A percentile compares a stretch with the other conserved stretches of the same genome.
These are phyloP conservation scores for Chalciporus chontae DNA, from an alignment of 768 basidiomycete species.

Conservation along the genomic window DNA sequence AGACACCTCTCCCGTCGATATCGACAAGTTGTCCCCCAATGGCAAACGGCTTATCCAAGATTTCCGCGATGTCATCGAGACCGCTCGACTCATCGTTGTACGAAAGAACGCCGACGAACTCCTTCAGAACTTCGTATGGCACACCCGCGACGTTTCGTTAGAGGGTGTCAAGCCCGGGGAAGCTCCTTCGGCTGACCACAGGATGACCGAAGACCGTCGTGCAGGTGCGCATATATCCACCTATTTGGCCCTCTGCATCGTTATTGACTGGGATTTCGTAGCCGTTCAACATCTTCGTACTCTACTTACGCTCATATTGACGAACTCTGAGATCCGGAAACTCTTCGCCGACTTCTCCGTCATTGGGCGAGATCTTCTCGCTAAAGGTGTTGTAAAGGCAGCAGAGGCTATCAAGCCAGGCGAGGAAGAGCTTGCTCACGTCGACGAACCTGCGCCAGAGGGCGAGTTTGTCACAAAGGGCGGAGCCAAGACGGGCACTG, in stretches of 20 bases:
- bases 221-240: conserved; percentile 43
- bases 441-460: conserved; percentile 67
- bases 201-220: conserved; percentile 54
- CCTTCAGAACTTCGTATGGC: conserved; percentile 88
- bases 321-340: conserved; percentile 92
- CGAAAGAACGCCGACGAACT: conserved; percentile 91
- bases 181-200: conserved; percentile 50
- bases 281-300: conserved; percentile 87
- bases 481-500: conserved; percentile 38
- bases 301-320: conserved; percentile 78
- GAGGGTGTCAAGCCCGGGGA: conserved; percentile 40
- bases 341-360: conserved; percentile 74
- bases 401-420: conserved; percentile 67
- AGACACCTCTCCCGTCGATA: conserved; percentile 55
- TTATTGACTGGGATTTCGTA: conserved; percentile 29
- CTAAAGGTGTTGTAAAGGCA: conserved; percentile 66
- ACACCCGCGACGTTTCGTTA: conserved; percentile 50
- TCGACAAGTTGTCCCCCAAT: conserved; percentile 66
- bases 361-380: conserved; percentile 81
- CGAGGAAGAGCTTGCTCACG: conserved; percentile 53
- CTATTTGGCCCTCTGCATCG: background rate
- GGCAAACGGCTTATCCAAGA: conserved; percentile 78
- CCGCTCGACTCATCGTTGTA: conserved; percentile 63
- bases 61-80: conserved; percentile 74
- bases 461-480: conserved; percentile 59